These are phyloP conservation scores for Penicillium ucsense DNA, from an alignment of 495 filamentous ascomycete species.

Conservation along the genomic window DNA sequence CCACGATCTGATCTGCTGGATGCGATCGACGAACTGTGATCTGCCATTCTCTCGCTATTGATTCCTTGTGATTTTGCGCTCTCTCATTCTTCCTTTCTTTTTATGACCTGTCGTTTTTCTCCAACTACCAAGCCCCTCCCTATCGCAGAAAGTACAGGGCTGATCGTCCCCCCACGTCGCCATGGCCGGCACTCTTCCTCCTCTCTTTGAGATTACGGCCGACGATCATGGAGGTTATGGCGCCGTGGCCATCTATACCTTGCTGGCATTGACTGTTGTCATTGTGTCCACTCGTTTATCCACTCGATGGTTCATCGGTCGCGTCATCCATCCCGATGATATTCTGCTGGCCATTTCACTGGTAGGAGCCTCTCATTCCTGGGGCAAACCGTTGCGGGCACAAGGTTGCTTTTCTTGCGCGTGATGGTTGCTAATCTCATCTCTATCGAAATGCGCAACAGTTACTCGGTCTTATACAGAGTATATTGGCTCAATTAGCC, in stretches of 20 bases:
- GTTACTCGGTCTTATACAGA: slow-evolving; percentile 16
- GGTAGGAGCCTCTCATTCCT: slow-evolving; percentile 3
- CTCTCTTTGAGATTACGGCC: slow-evolving; percentile 20
- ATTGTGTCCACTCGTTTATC: slow-evolving; percentile 16
- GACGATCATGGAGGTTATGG: slow-evolving; percentile 21
- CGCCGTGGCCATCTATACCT: slow-evolving; percentile 18
- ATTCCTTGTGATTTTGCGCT: background rate
- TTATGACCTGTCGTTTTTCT: too few species aligned
- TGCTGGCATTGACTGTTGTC: slow-evolving; percentile 13
- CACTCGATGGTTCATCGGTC: slow-evolving; percentile 19
- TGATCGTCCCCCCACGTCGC: background rate
- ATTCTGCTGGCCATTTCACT: slow-evolving; percentile 12
- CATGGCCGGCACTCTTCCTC: slow-evolving; percentile 19
- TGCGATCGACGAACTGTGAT: slow-evolving; percentile 5
- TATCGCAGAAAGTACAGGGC: background rate
- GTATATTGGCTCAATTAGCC: slow-evolving; percentile 17
- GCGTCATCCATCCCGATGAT: slow-evolving; percentile 18
- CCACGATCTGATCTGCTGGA: background rate
- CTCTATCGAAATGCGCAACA: background rate
- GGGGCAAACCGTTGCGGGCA: background rate
- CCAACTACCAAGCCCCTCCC: background rate
- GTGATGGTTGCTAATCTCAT: background rate
- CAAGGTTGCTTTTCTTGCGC: too few species aligned
- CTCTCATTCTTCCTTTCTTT: background rate
- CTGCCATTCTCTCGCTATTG: slow-evolving; percentile 3